Conservation (phyloP, 1,139 yeast species). For the Petasospora fabianii region DNA sequence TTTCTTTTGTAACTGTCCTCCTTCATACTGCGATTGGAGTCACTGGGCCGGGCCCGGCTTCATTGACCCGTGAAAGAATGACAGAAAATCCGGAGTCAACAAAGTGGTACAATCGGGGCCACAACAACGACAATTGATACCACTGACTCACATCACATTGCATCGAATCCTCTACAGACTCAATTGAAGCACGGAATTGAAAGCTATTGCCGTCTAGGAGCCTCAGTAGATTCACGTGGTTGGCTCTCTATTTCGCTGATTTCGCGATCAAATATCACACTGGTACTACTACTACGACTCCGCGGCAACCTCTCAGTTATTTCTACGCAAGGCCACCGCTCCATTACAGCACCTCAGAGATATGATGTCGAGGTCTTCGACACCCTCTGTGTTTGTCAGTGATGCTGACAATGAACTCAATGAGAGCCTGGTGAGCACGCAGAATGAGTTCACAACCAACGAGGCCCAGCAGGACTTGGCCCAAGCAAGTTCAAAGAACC, state of each 20-base stretch:
- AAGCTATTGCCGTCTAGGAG: no score
- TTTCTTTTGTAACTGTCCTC: neutral
- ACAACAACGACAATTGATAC: neutral
- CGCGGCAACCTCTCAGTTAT: no score
- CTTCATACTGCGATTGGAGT: neutral
- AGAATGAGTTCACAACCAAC: neutral
- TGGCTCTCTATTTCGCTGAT: no score
- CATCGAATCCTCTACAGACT: no score
- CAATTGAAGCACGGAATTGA: no score
- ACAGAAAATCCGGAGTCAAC: slow-evolving; percentile 3
- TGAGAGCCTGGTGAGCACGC: neutral
- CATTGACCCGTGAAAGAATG: neutral
- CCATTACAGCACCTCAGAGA: no score
- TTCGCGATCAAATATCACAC: no score
- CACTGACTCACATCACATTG: no score
- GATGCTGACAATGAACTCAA: slow-evolving; percentile 5
- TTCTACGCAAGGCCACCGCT: no score
- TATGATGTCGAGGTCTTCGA: slow-evolving; percentile 8
- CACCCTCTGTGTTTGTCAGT: slow-evolving; percentile 16
- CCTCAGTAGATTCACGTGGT: no score
- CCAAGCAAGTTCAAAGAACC: slow-evolving; percentile 39
- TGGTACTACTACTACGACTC: no score
- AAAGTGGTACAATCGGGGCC: neutral
- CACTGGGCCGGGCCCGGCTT: neutral
- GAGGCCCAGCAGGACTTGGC: slow-evolving; percentile 23